phyloP scores from a whole-genome alignment of 202 grass and related monocot species.

The Thinopyrum obtusiflorum region DNA sequence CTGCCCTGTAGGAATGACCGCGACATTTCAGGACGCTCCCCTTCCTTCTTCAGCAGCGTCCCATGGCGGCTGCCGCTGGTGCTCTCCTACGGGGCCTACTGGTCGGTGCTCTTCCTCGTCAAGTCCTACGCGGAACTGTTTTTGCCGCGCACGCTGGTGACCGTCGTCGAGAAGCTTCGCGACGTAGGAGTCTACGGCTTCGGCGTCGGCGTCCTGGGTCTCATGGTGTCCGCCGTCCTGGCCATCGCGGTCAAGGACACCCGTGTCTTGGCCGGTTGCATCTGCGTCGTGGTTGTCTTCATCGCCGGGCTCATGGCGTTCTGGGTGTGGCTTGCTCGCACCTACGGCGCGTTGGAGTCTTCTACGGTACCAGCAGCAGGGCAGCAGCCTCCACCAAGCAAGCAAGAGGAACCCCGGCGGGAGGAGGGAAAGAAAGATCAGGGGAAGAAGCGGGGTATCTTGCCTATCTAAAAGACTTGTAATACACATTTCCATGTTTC shows the following conservation, averaged over 20 bases:
- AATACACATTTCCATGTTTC: no score
- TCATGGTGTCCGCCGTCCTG: background rate
- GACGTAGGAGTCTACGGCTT: background rate
- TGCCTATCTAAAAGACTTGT: no score
- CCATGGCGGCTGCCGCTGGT: background rate
- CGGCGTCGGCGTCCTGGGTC: background rate
- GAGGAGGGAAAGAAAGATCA: no score
- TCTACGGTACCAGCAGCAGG: background rate
- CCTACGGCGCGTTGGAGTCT: background rate
- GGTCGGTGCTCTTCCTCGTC: background rate
- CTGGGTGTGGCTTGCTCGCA: slow-evolving; percentile 18
- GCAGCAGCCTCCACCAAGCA: no score
- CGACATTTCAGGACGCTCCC: background rate
- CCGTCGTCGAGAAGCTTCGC: background rate
- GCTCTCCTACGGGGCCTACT: background rate
- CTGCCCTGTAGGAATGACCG: no score
- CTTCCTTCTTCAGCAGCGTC: background rate
- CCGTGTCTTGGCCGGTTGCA: background rate
- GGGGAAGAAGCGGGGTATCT: no score
- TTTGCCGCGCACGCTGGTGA: background rate
- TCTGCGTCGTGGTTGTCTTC: background rate
- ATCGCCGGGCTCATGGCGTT: background rate
- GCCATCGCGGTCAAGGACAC: background rate
- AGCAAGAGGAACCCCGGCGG: no score
- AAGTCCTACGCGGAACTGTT: background rate